Percentiles rank a stretch among this genome's conserved stretches.
phyloP scores from a whole-genome alignment of 805 yeast genomes.

The Candida patagonica region DNA sequence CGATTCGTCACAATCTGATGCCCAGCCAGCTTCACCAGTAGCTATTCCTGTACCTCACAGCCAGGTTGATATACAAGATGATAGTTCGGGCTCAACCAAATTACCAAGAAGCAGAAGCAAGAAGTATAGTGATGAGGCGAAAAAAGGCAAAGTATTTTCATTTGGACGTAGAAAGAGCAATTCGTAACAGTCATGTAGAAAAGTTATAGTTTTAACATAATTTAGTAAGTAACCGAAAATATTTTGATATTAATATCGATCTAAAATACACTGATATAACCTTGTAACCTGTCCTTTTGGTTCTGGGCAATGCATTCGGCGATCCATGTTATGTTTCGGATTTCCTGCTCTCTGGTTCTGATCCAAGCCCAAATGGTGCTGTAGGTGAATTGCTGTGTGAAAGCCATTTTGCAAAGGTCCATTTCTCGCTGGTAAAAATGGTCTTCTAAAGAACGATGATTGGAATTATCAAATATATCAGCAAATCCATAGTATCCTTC shows the following conservation, averaged over 20 bases:
- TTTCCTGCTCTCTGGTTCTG: constrained; percentile 91
- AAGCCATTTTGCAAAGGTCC: constrained; percentile 84
- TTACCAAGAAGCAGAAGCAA: constrained; percentile 1
- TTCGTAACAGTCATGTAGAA: no score
- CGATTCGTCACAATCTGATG: no score
- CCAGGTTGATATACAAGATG: no score
- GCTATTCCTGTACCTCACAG: no score
- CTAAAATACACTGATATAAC: constrained; percentile 79
- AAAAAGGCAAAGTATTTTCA: not conserved
- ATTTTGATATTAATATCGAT: no score
- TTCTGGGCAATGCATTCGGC: constrained; percentile 99
- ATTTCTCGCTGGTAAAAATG: constrained; percentile 89
- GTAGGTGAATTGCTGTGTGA: constrained; percentile 91
- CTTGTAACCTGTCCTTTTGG: constrained; percentile 87
- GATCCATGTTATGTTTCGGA: constrained; percentile 97
- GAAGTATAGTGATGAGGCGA: not conserved
- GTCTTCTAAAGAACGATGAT: constrained; percentile 69
- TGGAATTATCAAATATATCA: constrained; percentile 38
- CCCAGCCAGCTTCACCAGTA: no score
- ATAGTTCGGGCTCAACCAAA: no score
- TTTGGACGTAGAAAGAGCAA: not conserved
- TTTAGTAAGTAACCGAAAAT: no score
- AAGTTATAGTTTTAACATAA: no score
- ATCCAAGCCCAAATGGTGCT: constrained; percentile 95
- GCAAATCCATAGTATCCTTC: constrained; percentile 25